These are phyloP conservation scores for Coemansia aciculifera DNA, from an alignment of 192 early-diverging fungal species.

Conservation along the genomic window DNA sequence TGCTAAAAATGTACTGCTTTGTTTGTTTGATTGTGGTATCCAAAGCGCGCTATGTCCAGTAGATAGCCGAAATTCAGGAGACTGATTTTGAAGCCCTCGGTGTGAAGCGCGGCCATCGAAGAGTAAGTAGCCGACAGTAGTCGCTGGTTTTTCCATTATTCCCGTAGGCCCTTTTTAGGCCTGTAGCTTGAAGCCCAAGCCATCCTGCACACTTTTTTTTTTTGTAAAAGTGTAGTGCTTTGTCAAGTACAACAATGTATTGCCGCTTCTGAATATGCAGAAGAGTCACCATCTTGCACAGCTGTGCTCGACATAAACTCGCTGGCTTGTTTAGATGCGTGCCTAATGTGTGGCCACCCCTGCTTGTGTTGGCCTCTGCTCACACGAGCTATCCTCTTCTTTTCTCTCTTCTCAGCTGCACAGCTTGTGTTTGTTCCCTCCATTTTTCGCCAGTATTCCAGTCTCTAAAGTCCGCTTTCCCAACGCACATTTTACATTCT, in stretches of 20 bases:
- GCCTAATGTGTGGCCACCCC: background rate
- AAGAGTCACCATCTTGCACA: background rate
- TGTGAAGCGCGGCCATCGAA: constrained; percentile 51
- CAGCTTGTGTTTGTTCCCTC: background rate
- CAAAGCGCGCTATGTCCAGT: background rate
- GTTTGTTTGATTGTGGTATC: background rate
- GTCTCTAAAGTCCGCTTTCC: background rate
- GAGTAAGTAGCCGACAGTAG: constrained; percentile 30
- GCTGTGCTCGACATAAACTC: background rate
- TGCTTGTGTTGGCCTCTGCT: background rate
- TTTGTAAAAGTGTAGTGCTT: background rate
- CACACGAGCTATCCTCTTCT: background rate
- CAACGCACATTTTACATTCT: background rate
- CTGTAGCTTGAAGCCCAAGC: background rate
- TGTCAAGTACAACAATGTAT: background rate
- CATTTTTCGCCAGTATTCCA: background rate
- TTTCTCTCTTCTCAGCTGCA: background rate
- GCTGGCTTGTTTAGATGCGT: background rate
- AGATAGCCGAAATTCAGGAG: constrained; percentile 52
- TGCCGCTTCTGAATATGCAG: constrained; percentile 1
- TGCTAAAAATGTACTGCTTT: background rate
- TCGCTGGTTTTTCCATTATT: background rate
- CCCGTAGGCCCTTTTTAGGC: background rate
- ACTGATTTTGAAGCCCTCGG: constrained; percentile 50
- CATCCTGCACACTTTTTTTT: background rate